Conservation (phyloP, 352 stramenopile genomes). For the Phytophthora litchii region DNA sequence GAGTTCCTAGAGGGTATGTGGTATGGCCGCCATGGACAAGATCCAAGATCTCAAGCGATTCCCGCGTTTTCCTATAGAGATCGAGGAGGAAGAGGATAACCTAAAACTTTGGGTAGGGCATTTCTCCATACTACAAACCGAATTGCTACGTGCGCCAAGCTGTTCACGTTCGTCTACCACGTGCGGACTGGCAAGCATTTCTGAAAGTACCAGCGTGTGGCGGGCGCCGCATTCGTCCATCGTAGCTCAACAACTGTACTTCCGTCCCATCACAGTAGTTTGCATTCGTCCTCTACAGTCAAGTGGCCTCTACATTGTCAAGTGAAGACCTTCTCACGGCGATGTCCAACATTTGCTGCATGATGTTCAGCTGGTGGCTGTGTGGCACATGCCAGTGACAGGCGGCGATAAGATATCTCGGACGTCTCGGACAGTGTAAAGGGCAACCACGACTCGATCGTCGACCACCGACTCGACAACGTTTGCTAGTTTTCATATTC, state of each 20-base stretch:
- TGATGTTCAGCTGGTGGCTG: constrained; percentile 19
- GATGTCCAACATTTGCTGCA: constrained; percentile 1
- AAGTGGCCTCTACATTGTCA: constrained; percentile 7
- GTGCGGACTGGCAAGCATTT: neutral
- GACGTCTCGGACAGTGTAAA: constrained; percentile 28
- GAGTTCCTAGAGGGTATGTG: constrained; percentile 52
- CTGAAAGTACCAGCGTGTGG: constrained; percentile 9
- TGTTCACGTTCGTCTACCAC: neutral
- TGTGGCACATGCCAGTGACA: constrained; percentile 29
- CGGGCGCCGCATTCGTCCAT: constrained; percentile 3
- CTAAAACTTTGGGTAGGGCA: too few relatives aligned
- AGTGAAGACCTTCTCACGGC: constrained; percentile 5
- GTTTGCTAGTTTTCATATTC: constrained; percentile 1
- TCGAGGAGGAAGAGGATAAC: constrained; percentile 5
- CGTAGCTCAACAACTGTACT: constrained; percentile 12
- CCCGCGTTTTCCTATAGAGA: constrained; percentile 49
- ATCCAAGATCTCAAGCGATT: constrained; percentile 56
- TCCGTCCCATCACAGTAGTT: constrained; percentile 7
- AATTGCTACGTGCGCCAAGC: neutral
- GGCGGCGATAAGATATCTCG: constrained; percentile 33
- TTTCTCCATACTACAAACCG: neutral
- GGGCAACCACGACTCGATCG: neutral
- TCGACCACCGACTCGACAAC: neutral
- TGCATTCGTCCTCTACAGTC: constrained; percentile 21
- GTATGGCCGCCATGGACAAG: constrained; percentile 48